Conservation (phyloP, 805 yeast genomes). For the Starmerella bombi region DNA sequence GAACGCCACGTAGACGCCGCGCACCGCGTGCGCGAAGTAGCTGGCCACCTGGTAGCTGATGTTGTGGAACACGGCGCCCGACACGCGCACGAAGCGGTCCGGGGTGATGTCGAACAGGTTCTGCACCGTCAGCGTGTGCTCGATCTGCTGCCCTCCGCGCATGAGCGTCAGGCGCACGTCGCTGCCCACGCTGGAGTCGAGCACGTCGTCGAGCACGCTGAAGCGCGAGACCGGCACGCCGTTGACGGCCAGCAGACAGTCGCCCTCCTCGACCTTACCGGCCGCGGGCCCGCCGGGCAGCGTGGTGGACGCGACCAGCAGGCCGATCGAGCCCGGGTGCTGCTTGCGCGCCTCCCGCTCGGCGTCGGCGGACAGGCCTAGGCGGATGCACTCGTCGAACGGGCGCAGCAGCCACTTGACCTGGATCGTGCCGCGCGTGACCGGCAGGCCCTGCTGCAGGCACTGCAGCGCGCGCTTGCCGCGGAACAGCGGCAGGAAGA, state of each 20-base stretch:
- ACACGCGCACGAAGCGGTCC: conserved; percentile 60
- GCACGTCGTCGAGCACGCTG: conserved; percentile 66
- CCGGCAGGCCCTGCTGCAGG: conserved; percentile 42
- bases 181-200: conserved; percentile 58
- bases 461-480: conserved; percentile 71
- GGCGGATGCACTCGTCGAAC: conserved; percentile 76
- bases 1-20: conserved; percentile 68
- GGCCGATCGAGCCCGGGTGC: conserved; percentile 66
- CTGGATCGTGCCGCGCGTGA: conserved; percentile 85
- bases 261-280: conserved; percentile 66
- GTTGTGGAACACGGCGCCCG: conserved; percentile 78
- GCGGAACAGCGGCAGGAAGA: conserved; percentile 73
- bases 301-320: conserved; percentile 69
- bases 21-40: conserved; percentile 66
- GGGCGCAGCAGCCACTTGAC: conserved; percentile 81
- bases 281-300: conserved; percentile 80
- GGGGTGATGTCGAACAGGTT: conserved; percentile 78
- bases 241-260: conserved; percentile 61
- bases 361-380: conserved; percentile 65
- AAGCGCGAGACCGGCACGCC: conserved; percentile 53
- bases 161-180: conserved; percentile 46
- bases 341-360: conserved; percentile 53
- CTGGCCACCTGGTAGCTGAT: conserved; percentile 83
- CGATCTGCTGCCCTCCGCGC: conserved; percentile 56
- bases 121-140: conserved; percentile 43